phyloP scores from a whole-genome alignment of 2,329 filamentous ascomycete species.

The Xylariaceae sp. region DNA sequence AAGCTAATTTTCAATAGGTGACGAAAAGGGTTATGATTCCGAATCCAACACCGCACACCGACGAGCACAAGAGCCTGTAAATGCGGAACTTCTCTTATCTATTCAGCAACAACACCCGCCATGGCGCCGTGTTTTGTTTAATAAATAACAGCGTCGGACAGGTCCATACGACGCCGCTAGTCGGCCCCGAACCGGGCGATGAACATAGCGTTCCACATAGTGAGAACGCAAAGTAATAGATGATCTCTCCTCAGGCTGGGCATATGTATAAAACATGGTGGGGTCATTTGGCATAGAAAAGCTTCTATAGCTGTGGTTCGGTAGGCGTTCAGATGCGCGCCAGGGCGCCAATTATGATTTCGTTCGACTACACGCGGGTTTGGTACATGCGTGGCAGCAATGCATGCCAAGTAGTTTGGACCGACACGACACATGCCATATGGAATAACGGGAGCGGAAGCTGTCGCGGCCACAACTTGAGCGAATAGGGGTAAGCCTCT shows the following conservation, averaged over 20 bases:
- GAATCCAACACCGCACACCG: conserved; percentile 11
- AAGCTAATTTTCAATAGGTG: conserved; percentile 30
- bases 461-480: background rate
- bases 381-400: conserved; percentile 1
- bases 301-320: conserved; percentile 30
- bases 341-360: conserved; percentile 30
- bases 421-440: background rate
- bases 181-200: conserved; percentile 23
- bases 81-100: background rate
- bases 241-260: conserved; percentile 51
- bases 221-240: conserved; percentile 42
- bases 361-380: conserved; percentile 17
- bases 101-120: conserved; percentile 1
- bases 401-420: background rate
- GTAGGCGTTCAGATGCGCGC: conserved; percentile 34
- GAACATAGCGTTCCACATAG: conserved; percentile 19
- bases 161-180: conserved; percentile 21
- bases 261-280: conserved; percentile 49
- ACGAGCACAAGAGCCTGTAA: conserved; percentile 26
- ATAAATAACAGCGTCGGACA: conserved; percentile 32
- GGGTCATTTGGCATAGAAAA: conserved; percentile 43
- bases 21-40: conserved; percentile 28
- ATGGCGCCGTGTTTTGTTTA: conserved; percentile 14
- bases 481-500: background rate
- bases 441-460: background rate